Conservation (phyloP, 176 grass and related monocot genomes). For the Aegilops speltoides region DNA sequence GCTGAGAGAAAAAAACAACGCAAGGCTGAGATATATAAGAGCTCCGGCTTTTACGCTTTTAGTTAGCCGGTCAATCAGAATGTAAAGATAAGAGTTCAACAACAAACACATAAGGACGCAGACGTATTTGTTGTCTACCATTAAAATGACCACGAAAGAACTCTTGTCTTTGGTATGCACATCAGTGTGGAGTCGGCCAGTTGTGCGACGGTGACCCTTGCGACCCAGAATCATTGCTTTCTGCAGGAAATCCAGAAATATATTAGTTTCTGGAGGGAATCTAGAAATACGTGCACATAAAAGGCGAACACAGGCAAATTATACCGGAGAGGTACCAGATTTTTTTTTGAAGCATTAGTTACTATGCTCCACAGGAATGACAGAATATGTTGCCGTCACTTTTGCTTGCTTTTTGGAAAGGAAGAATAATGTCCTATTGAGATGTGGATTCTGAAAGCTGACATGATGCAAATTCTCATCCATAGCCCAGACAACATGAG, state of each 20-base stretch:
- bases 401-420: background rate
- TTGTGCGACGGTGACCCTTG: background rate
- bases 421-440: background rate
- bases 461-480: background rate
- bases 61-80: too few relatives aligned
- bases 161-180: too few relatives aligned
- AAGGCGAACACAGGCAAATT: background rate
- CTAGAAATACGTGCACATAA: background rate
- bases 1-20: too few relatives aligned
- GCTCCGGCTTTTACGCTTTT: too few relatives aligned
- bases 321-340: background rate
- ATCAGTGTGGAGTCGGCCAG: too few relatives aligned
- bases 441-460: constrained; percentile 13
- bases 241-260: too few relatives aligned
- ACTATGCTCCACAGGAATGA: background rate
- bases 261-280: background rate
- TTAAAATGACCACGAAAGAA: too few relatives aligned
- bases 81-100: too few relatives aligned
- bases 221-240: background rate
- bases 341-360: background rate
- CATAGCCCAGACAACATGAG: background rate
- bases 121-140: too few relatives aligned
- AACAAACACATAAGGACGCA: too few relatives aligned
- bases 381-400: constrained; percentile 16
- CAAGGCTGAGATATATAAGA: too few relatives aligned